Evolutionary conservation across 768 basidiomycete genomes (phyloP).

Genomic region (Trametes cubensis): DNA sequence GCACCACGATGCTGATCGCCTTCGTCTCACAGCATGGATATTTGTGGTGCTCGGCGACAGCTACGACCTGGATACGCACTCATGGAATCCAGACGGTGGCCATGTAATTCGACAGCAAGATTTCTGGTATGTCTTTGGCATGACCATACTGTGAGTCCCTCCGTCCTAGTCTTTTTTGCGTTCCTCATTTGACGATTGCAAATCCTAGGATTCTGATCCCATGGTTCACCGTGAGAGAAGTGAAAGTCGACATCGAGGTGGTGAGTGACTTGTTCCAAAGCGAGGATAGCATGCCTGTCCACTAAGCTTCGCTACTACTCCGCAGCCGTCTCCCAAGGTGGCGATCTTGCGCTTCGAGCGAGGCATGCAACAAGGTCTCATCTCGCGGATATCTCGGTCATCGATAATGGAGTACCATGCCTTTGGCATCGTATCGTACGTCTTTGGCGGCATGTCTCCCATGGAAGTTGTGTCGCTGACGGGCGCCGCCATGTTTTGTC

Average conservation of each 20-base stretch:
- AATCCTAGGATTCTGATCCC: conserved; percentile 39
- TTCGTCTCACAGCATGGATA: conserved; percentile 37
- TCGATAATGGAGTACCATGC: conserved; percentile 49
- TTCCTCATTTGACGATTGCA: conserved; percentile 1
- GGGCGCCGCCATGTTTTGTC: conserved; percentile 10
- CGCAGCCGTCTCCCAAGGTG: conserved; percentile 46
- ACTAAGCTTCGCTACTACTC: background rate
- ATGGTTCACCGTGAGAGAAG: conserved; percentile 44
- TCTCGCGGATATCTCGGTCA: conserved; percentile 44
- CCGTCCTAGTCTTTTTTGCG: background rate
- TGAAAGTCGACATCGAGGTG: conserved; percentile 45
- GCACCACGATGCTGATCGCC: background rate
- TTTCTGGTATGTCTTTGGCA: conserved; percentile 45
- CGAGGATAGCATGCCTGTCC: conserved; percentile 4
- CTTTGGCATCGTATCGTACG: conserved; percentile 45
- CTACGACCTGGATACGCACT: conserved; percentile 39
- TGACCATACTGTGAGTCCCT: conserved; percentile 43
- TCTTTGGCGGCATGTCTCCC: background rate
- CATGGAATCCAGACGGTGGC: conserved; percentile 38
- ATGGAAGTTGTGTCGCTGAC: conserved; percentile 13
- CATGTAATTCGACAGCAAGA: conserved; percentile 43
- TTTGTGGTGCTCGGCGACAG: conserved; percentile 46
- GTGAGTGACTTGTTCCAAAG: conserved; percentile 32
- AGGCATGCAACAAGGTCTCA: conserved; percentile 50
- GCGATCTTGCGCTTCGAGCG: conserved; percentile 45